Evolutionary conservation across 352 stramenopile genomes (phyloP), one percentile per base, ranked within the genome.

Genomic region (Saprolegnia parasitica): DNA sequence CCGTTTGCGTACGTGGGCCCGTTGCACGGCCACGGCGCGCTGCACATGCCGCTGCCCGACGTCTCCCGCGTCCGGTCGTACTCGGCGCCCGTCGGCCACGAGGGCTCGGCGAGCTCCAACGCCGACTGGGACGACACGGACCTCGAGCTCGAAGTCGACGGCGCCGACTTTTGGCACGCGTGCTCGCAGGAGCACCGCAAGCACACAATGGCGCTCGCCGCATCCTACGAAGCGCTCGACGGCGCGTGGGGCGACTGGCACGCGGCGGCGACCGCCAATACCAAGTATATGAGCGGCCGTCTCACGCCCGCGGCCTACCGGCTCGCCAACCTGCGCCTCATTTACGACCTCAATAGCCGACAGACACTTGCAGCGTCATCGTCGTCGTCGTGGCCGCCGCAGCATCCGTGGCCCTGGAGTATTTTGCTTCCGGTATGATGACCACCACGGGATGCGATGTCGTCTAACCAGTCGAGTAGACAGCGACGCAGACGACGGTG

Each of bases 41-140:
- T 55, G 52, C 21, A 58, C 18, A 26, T 56, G n/a, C 15, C 46
- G 37, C 42, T 5, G 11, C 20, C 42, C 23, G 26, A 60, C 16
- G 24, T 16, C 11, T 11, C 42, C 18, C 46, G 63, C 6, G 55
- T 29, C 20, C 63, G 63, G 26, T 70, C 63, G 10, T 52, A 70
- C 13, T 70, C 63, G 20, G 63, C 63, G 11, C 63, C 63, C 15
- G 63, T 52, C 13, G 26, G 20, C 23, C 21, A 60, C 54, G 63
- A 70, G 8, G 32, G 6, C 47, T 52, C 54, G 20, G 20, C 23
- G 6, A 60, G 52, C 35, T 21, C 11, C 35, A n/a, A 15, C 4
- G 46, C 32, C 40, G 63, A 70, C 11, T 70, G 63, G 63, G 63
- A 70, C 54, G 63, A 70, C n/a, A 26, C 42, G n/a, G 63, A 70